These are phyloP conservation scores for Pichia ethanolica DNA, from an alignment of 805 yeast species.

Conservation along the genomic window DNA sequence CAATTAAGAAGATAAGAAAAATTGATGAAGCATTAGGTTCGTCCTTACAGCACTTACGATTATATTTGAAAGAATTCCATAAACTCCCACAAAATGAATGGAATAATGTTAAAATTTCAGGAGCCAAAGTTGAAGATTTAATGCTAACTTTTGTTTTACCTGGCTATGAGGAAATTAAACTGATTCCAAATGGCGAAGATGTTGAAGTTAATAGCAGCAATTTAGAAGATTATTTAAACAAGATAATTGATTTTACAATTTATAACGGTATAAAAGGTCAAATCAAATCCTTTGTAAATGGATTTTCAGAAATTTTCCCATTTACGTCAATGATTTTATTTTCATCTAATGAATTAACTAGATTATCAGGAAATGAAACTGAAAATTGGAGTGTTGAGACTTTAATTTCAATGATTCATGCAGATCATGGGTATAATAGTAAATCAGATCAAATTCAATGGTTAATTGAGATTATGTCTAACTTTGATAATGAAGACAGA, in stretches of 20 bases:
- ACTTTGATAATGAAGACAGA: constrained; percentile 47
- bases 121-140: constrained; percentile 42
- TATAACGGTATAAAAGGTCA: constrained; percentile 60
- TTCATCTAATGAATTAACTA: constrained; percentile 64
- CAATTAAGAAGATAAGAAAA: constrained; percentile 33
- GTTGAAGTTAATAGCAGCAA: constrained; percentile 44
- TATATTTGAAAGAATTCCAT: constrained; percentile 29
- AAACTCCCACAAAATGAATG: constrained; percentile 6
- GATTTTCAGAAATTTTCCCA: constrained; percentile 81
- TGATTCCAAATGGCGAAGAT: constrained; percentile 50
- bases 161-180: constrained; percentile 56
- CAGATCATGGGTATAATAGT: constrained; percentile 83
- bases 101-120: constrained; percentile 15
- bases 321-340: constrained; percentile 63
- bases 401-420: constrained; percentile 52
- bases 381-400: constrained; percentile 83
- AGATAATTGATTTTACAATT: constrained; percentile 51
- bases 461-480: constrained; percentile 54
- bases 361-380: constrained; percentile 64
- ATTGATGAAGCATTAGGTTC: constrained; percentile 55
- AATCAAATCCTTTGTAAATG: constrained; percentile 61
- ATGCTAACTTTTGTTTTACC: constrained; percentile 67
- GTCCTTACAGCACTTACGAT: constrained; percentile 46
- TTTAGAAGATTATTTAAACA: constrained; percentile 47
- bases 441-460: constrained; percentile 58